A percentile compares a stretch with the other conserved stretches of the same genome.
Conservation (phyloP, 2,329 filamentous ascomycete species). For the Paraconiothyrium brasiliense region DNA sequence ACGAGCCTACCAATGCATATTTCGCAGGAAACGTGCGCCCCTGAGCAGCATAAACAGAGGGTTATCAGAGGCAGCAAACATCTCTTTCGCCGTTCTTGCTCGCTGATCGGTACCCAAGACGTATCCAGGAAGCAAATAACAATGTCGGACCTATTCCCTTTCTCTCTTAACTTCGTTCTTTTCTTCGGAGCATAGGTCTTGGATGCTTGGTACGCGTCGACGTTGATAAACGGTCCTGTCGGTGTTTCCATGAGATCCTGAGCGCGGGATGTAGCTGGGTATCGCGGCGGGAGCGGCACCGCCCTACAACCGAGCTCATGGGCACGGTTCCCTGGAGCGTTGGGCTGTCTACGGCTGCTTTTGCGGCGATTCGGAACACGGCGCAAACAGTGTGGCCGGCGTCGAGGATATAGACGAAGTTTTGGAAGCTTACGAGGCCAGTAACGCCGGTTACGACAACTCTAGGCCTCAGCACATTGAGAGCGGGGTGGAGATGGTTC, state of each 20-base stretch:
- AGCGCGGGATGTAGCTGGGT: neutral
- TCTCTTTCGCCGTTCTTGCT: neutral
- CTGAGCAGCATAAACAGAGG: neutral
- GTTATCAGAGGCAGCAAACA: neutral
- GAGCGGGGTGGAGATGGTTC: no score
- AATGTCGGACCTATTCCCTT: neutral
- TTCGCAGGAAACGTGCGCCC: neutral
- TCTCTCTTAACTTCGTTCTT: neutral
- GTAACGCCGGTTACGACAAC: neutral
- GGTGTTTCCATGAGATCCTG: neutral
- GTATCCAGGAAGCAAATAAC: constrained; percentile 10
- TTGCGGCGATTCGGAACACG: neutral
- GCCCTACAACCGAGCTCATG: constrained; percentile 4
- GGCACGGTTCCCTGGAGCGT: constrained; percentile 1
- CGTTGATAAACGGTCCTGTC: neutral
- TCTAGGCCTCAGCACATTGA: no score
- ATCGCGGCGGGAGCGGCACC: neutral
- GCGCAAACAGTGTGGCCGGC: neutral
- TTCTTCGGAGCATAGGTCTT: neutral
- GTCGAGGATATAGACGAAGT: neutral
- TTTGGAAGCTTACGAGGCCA: no score
- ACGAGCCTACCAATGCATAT: neutral
- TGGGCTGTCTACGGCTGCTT: neutral
- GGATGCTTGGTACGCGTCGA: constrained; percentile 10
- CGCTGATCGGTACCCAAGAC: constrained; percentile 2